Conservation (phyloP, 2,329 filamentous ascomycete genomes). For the Onygenales sp. region DNA sequence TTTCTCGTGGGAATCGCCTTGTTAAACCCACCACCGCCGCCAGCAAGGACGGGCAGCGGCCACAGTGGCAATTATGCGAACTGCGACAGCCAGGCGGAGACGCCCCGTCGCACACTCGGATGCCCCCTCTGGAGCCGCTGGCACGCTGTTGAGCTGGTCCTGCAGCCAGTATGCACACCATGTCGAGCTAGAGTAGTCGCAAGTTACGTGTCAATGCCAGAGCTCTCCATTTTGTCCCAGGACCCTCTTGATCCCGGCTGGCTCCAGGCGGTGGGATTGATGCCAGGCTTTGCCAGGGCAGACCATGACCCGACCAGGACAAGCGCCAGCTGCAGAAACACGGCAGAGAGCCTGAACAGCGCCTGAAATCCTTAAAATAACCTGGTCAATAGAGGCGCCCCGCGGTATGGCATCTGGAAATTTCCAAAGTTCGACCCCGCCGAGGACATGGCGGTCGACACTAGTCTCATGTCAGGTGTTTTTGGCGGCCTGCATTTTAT, state of each 20-base stretch:
- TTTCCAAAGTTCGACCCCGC: neutral
- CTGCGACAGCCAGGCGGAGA: neutral
- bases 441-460: neutral
- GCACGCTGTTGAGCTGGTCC: conserved; percentile 11
- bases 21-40: neutral
- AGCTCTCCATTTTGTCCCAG: conserved; percentile 19
- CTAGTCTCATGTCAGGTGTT: neutral
- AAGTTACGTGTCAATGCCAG: conserved; percentile 20
- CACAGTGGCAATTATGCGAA: conserved; percentile 13
- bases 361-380: neutral
- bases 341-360: neutral
- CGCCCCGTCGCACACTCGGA: neutral
- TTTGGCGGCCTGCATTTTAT: neutral
- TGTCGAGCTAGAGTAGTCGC: conserved; percentile 8
- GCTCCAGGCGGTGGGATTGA: conserved; percentile 7
- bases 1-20: neutral
- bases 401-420: neutral
- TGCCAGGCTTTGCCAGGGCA: neutral
- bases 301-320: neutral
- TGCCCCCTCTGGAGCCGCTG: neutral
- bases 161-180: conserved; percentile 12
- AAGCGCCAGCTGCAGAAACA: neutral
- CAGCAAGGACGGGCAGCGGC: conserved; percentile 14
- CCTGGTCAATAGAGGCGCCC: neutral
- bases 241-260: conserved; percentile 17